Conservation (phyloP, 2,329 filamentous ascomycete genomes). For the Trichoderma sp. region DNA sequence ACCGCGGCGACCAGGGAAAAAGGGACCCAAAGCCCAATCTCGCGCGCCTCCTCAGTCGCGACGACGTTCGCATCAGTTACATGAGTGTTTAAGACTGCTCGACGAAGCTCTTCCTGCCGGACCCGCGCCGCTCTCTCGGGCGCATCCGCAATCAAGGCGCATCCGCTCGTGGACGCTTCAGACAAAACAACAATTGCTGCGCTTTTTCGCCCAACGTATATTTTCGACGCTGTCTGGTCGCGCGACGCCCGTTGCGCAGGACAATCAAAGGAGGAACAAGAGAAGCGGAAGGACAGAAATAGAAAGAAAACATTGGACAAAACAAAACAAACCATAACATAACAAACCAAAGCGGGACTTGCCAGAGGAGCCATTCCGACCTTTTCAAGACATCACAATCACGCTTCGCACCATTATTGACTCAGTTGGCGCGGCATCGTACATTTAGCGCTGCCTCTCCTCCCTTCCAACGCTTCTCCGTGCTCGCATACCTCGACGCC, state of each 20-base stretch:
- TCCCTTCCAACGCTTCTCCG: not conserved
- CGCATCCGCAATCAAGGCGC: constrained; percentile 16
- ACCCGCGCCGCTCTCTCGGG: constrained; percentile 8
- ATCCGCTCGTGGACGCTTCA: not conserved
- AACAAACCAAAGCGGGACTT: not conserved
- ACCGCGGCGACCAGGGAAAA: not conserved
- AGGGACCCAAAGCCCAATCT: not conserved
- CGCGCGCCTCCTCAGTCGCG: constrained; percentile 20
- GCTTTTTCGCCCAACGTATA: not conserved
- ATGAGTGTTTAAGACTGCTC: constrained; percentile 7
- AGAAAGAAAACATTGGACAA: not conserved
- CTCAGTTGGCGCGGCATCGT: not conserved
- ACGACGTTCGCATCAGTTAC: not conserved
- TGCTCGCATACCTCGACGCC: constrained; percentile 28
- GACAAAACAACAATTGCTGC: not conserved
- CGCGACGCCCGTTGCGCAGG: constrained; percentile 2
- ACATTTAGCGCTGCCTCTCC: constrained; percentile 3
- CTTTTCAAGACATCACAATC: constrained; percentile 20
- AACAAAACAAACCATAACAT: not conserved
- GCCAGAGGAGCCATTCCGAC: constrained; percentile 6
- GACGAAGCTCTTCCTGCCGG: not conserved
- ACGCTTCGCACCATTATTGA: constrained; percentile 5
- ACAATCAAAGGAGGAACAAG: not conserved
- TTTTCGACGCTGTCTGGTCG: not conserved
- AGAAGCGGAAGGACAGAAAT: not conserved